Conservation (phyloP, 2,329 filamentous ascomycete species). For the Mycosphaerelloides madeirae region DNA sequence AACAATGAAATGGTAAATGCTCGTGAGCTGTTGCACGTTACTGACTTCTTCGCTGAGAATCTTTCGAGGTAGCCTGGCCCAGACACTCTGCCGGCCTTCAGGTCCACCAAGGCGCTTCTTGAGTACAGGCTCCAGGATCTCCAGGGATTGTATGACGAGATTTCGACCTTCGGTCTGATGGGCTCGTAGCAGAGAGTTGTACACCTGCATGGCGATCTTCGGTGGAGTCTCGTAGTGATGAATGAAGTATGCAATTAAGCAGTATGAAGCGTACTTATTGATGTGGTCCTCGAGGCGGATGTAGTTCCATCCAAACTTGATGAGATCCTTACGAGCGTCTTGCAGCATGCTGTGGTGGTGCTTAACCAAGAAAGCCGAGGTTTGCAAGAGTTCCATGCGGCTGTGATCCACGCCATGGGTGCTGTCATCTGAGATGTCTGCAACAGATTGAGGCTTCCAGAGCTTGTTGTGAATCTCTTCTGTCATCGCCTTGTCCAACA, state of each 20-base stretch:
- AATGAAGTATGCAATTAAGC: conserved; percentile 96
- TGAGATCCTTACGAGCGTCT: conserved; percentile 93
- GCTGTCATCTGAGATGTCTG: conserved; percentile 73
- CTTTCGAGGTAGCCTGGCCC: conserved; percentile 84
- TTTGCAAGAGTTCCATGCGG: conserved; percentile 88
- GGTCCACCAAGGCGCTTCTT: conserved; percentile 73
- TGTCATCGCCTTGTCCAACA: conserved; percentile 83
- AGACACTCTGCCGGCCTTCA: conserved; percentile 71
- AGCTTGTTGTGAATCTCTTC: conserved; percentile 88
- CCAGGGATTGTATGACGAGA: conserved; percentile 87
- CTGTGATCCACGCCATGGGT: conserved; percentile 90
- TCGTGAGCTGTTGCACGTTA: conserved; percentile 91
- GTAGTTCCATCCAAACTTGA: conserved; percentile 98
- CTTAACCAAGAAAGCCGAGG: conserved; percentile 92
- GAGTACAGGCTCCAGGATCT: conserved; percentile 89
- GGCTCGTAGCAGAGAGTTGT: conserved; percentile 81
- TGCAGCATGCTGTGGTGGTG: conserved; percentile 85
- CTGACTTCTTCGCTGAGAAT: conserved; percentile 92
- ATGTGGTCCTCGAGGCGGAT: conserved; percentile 98
- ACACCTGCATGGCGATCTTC: conserved; percentile 95
- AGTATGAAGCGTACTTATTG: conserved; percentile 97
- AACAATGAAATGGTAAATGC: conserved; percentile 95
- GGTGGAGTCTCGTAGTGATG: conserved; percentile 91
- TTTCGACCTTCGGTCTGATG: conserved; percentile 93
- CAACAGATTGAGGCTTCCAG: conserved; percentile 78